A percentile compares a stretch with the other conserved stretches of the same genome.
Conservation (phyloP, 2,329 filamentous ascomycete species). For the Taxawa tesnikishii region DNA sequence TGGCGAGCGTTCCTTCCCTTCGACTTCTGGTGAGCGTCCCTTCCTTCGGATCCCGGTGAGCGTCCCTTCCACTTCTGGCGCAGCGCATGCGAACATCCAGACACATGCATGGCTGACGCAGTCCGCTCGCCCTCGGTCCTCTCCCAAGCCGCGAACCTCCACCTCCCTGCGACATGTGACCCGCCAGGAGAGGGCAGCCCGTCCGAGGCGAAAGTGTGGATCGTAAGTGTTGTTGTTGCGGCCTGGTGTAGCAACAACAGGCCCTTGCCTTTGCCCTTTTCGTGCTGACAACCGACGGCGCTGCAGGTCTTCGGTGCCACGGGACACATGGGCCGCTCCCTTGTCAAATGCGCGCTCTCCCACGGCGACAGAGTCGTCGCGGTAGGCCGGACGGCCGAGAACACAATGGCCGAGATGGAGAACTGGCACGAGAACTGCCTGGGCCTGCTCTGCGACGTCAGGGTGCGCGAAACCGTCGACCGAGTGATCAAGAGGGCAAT, state of each 20-base stretch:
- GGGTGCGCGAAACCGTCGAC: slow-evolving; percentile 65
- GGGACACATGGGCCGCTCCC: slow-evolving; percentile 89
- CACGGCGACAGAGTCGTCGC: slow-evolving; percentile 77
- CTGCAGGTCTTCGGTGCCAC: slow-evolving; percentile 79
- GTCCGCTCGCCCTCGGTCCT: slow-evolving; percentile 8
- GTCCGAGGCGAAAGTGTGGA: slow-evolving; percentile 71
- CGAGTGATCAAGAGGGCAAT: slow-evolving; percentile 59
- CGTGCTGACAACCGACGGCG: too few species aligned
- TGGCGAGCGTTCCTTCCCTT: too few species aligned
- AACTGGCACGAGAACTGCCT: slow-evolving; percentile 61
- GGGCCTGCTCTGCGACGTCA: slow-evolving; percentile 79
- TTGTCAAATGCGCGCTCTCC: slow-evolving; percentile 69
- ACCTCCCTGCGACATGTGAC: slow-evolving; percentile 74
- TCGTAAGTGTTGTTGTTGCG: slow-evolving; percentile 62
- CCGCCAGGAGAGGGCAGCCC: slow-evolving; percentile 62
- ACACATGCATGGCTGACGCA: slow-evolving; percentile 8
- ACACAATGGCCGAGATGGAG: slow-evolving; percentile 58
- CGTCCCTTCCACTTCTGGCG: too few species aligned
- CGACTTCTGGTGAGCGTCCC: too few species aligned
- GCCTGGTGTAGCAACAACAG: too few species aligned
- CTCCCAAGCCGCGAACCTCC: slow-evolving; percentile 25
- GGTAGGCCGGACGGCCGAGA: slow-evolving; percentile 73
- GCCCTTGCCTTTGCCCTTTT: too few species aligned
- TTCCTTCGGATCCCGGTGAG: too few species aligned
- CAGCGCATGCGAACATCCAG: too few species aligned